These are phyloP conservation scores for Ophiostoma quercus DNA, from an alignment of 2,329 filamentous ascomycete genomes.

Conservation along the genomic window DNA sequence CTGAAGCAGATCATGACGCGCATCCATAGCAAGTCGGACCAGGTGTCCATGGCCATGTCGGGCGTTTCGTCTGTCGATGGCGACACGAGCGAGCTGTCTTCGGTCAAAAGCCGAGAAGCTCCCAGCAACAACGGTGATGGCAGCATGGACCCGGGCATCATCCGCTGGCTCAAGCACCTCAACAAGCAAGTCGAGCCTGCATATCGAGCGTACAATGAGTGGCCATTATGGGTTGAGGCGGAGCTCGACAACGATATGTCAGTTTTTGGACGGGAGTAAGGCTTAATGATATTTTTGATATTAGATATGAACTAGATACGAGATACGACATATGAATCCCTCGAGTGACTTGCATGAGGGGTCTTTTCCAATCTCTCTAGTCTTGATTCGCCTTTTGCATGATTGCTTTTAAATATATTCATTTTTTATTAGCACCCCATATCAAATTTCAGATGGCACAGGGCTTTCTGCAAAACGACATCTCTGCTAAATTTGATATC, in stretches of 20 bases:
- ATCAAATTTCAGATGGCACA: too few relatives aligned
- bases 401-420: too few relatives aligned
- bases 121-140: background rate
- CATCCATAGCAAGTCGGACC: conserved; percentile 36
- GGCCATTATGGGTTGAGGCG: conserved; percentile 51
- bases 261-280: conserved; percentile 40
- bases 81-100: background rate
- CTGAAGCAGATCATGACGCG: conserved; percentile 51
- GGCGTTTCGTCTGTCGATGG: background rate
- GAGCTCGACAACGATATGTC: conserved; percentile 43
- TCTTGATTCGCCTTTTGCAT: too few relatives aligned
- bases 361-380: too few relatives aligned
- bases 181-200: conserved; percentile 45
- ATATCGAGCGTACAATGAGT: conserved; percentile 45
- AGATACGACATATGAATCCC: background rate
- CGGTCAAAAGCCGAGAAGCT: background rate
- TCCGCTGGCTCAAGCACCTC: conserved; percentile 47
- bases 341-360: too few relatives aligned
- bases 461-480: too few relatives aligned
- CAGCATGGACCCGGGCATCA: conserved; percentile 41
- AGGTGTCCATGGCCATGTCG: conserved; percentile 9
- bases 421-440: too few relatives aligned
- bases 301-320: background rate
- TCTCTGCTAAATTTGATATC: too few relatives aligned
- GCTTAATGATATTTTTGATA: background rate